phyloP scores from a whole-genome alignment of 352 stramenopile species.

The Globisporangium paroecandrum region DNA sequence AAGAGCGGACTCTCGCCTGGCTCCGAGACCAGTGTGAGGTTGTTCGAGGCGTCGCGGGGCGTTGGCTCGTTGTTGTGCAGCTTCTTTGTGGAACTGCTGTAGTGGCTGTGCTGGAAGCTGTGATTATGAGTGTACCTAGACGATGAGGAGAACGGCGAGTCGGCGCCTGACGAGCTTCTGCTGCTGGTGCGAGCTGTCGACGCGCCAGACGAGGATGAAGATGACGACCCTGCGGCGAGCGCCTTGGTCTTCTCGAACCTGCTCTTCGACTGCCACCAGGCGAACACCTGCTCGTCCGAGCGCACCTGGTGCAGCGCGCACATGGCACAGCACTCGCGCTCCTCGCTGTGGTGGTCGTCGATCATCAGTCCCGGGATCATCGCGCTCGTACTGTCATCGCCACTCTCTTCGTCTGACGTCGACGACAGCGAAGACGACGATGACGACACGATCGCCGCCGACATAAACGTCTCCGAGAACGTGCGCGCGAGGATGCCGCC shows the following conservation, averaged over 20 bases:
- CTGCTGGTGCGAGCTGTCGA: background rate
- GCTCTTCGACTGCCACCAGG: slow-evolving; percentile 11
- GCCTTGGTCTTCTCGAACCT: slow-evolving; percentile 6
- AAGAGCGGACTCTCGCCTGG: background rate
- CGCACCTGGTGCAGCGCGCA: slow-evolving; percentile 9
- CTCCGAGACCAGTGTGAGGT: slow-evolving; percentile 6
- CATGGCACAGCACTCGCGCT: slow-evolving; percentile 14
- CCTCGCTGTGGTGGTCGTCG: background rate
- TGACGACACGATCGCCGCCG: background rate
- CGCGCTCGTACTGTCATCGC: background rate
- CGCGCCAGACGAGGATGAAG: background rate
- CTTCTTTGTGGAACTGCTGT: background rate
- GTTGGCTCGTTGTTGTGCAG: background rate
- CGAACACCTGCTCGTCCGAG: slow-evolving; percentile 13
- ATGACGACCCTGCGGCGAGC: background rate
- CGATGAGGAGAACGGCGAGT: slow-evolving; percentile 1
- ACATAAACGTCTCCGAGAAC: slow-evolving; percentile 13
- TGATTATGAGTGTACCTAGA: background rate
- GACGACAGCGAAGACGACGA: slow-evolving; percentile 3
- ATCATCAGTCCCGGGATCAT: background rate
- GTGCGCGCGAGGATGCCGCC: slow-evolving; percentile 8
- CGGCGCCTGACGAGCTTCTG: background rate
- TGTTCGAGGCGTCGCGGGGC: slow-evolving; percentile 1
- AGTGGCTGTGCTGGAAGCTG: background rate
- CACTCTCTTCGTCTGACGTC: slow-evolving; percentile 8